Conservation (phyloP, 2,329 filamentous ascomycete genomes). For the Fusarium dimerum region DNA sequence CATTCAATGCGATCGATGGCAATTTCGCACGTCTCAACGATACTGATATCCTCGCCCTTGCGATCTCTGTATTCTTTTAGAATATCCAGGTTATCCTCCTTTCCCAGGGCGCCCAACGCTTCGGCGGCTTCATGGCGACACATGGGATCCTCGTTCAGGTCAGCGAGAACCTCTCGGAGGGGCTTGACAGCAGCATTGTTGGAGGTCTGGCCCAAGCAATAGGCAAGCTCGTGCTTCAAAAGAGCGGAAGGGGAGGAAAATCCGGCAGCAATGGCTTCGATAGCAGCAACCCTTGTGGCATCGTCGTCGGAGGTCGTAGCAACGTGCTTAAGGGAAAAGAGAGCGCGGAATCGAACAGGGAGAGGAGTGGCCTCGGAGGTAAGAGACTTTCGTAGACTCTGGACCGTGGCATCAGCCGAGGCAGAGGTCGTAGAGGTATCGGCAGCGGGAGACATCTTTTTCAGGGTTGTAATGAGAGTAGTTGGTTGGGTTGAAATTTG, state of each 20-base stretch:
- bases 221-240: conserved; percentile 94
- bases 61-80: conserved; percentile 75
- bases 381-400: conserved; percentile 71
- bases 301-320: conserved; percentile 68
- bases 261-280: conserved; percentile 83
- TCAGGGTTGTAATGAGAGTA: conserved; percentile 4
- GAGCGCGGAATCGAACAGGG: conserved; percentile 86
- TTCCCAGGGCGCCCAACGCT: conserved; percentile 84
- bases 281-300: conserved; percentile 54
- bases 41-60: conserved; percentile 71
- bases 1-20: conserved; percentile 92
- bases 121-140: conserved; percentile 96
- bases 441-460: conserved; percentile 29
- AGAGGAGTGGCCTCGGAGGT: conserved; percentile 80
- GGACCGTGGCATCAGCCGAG: conserved; percentile 49
- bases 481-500: conserved; percentile 1
- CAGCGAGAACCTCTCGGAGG: conserved; percentile 71
- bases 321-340: conserved; percentile 96
- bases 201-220: conserved; percentile 90
- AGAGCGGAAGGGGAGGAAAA: conserved; percentile 85
- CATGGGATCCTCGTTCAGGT: conserved; percentile 88
- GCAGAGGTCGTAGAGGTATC: conserved; percentile 17
- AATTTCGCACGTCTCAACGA: conserved; percentile 96
- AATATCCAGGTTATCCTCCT: conserved; percentile 71
- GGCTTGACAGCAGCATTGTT: conserved; percentile 73